Evolutionary conservation across 129 eudicot species (phyloP), one percentile per base, ranked within the genome.

Genomic region (Mikania micrantha): DNA sequence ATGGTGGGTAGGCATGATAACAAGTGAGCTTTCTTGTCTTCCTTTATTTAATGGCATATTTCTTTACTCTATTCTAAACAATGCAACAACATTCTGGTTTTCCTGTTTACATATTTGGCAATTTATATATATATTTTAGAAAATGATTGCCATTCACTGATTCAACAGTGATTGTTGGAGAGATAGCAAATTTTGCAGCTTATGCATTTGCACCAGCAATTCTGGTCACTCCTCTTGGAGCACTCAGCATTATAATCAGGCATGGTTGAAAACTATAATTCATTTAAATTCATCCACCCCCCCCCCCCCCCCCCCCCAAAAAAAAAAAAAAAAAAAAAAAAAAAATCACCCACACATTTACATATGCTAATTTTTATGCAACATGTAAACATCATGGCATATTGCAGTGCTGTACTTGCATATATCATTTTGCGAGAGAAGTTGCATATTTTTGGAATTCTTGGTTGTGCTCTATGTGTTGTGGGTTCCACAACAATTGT

Each of bases 151-250:
- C 60, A 35, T 76, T 69, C 60, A 38, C 40, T 76, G 36, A 78
- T 70, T 70, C 70, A 41, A 79, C 95, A 91, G 98, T 91, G 98
- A 78, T 91, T 78, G 94, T 91, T 67, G 98, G 98, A 78, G 98
- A 91, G 73, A 77, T 85, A 64, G 97, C 97, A 27, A 91, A 91
- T 80, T 91, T 91, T 79, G 97, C 95, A 42, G 97, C 97, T 44
- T 91, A 91, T 74, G 98, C 98, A 29, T 91, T 91, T 82, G 96
- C 98, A 63, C 98, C 98, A 58, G 98, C 98, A 67, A 83, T 91
- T 74, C 74, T 91, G 60, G 98, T 91, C 77, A 91, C 98, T 67
- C 98, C 98, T 67, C 96, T 91, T 66, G 98, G 98, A 53, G 98
- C 98, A 9, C 96, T 91, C 74, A 91, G 98, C 78, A 91, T 91